These are phyloP conservation scores for Euryodendron excelsum DNA, from an alignment of 148 eudicot species.

Conservation along the genomic window DNA sequence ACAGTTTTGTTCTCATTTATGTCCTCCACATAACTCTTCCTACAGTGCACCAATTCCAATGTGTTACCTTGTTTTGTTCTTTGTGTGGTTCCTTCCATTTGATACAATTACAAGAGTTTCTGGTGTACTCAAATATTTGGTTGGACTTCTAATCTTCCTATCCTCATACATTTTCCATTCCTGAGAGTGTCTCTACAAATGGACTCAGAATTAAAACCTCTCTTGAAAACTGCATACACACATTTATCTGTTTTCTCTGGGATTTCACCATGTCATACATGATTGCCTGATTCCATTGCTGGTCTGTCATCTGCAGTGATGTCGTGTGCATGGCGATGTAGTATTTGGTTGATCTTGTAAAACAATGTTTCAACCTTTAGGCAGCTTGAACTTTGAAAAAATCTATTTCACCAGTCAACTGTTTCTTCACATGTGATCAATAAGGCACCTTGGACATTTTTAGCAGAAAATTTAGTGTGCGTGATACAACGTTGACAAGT, in stretches of 20 bases:
- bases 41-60: background rate
- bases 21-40: background rate
- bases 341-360: background rate
- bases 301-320: background rate
- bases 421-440: background rate
- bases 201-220: background rate
- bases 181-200: background rate
- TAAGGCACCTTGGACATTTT: background rate
- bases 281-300: background rate
- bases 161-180: background rate
- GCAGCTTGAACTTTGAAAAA: conserved; percentile 4
- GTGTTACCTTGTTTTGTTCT: background rate
- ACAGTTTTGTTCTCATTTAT: background rate
- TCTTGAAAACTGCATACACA: background rate
- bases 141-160: background rate
- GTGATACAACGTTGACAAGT: background rate
- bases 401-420: background rate
- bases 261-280: background rate
- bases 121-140: too few species aligned
- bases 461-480: background rate
- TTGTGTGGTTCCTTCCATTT: background rate
- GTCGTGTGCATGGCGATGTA: too few species aligned
- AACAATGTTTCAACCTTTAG: background rate
- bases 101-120: background rate
- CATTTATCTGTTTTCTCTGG: background rate